Evolutionary conservation across 176 grass and related monocot species (phyloP), one percentile per base, ranked within the genome.

Genomic region (Echinochloa phyllopogon): DNA sequence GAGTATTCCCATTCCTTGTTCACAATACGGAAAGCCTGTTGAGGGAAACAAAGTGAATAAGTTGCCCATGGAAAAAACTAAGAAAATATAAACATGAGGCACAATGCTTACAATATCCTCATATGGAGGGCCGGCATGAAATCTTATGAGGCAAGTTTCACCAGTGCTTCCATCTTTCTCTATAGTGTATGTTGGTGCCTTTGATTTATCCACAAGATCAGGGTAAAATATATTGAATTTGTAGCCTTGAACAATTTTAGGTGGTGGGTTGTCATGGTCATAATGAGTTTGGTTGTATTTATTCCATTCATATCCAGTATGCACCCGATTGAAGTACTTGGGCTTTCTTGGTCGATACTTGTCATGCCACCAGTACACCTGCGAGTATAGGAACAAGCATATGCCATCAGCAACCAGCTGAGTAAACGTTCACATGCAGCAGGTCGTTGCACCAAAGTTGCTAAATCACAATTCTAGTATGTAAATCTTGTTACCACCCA

Each of bases 1-100:
- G 96, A 99, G 85, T 99, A 99, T 43, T 99, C 93, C 96, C 96
- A 95, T 76, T 98, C 96, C 82, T 98, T 98, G 76, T 98, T 98
- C 14, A 98, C 96, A 69, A 98, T 95, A 33, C 93, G 89, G 52
- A 98, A 98, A 41, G 89, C 75, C 96, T 98, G 83, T 15, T 20
- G 10, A 56, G 29, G 16, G 42, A 72, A 83, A 74, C 10, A 49
- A 11, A 51, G 43, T 69, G 27, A 72, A 6, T 24, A 77, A 48
- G 79, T 52, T 38, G 24, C 48, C 39, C 15, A 66, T 25, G 21
- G 59, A 84, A 81, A 84, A 39, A 76, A 9, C 72, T n/a, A 85
- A 51, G 29, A n/a, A 80, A 38, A 49, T 29, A 10, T 67, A 63
- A 79, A 71, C 49, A 72, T 24, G 15, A 82, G 43, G 65, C 41